phyloP scores from a whole-genome alignment of 768 basidiomycete genomes.

The Lactarius pseudohatsudake region DNA sequence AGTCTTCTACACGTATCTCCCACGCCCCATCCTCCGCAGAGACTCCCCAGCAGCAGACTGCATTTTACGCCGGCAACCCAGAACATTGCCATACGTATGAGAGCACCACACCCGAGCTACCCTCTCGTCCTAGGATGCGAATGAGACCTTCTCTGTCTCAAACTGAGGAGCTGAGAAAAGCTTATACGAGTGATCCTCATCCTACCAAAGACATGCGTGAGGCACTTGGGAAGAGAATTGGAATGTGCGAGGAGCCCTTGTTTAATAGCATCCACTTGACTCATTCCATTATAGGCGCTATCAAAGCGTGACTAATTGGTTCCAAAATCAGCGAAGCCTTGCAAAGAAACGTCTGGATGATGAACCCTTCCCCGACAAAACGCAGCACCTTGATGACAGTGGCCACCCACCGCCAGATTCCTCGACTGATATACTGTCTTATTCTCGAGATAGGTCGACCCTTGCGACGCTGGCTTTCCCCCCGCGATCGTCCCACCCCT shows the following conservation, averaged over 20 bases:
- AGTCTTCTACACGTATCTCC: constrained; percentile 36
- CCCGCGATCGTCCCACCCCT: constrained; percentile 43
- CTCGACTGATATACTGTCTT: constrained; percentile 29
- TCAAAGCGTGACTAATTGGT: constrained; percentile 83
- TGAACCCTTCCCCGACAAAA: constrained; percentile 39
- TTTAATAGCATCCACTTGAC: constrained; percentile 13
- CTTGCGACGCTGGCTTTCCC: constrained; percentile 35
- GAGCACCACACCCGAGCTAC: constrained; percentile 37
- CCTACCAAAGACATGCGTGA: constrained; percentile 68
- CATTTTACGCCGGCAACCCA: constrained; percentile 48
- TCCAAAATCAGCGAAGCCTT: constrained; percentile 80
- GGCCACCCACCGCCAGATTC: constrained; percentile 26
- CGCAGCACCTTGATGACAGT: constrained; percentile 34
- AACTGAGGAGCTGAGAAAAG: constrained; percentile 64
- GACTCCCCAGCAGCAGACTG: constrained; percentile 37
- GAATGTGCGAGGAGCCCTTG: constrained; percentile 57
- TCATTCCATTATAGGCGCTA: constrained; percentile 53
- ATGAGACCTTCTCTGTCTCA: constrained; percentile 64
- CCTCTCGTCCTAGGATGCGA: constrained; percentile 59
- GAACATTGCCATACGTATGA: constrained; percentile 55
- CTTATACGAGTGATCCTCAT: constrained; percentile 63
- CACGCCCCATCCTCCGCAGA: constrained; percentile 33
- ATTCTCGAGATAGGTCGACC: constrained; percentile 36
- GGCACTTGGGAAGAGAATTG: constrained; percentile 63
- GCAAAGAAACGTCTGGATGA: constrained; percentile 72